Percentiles rank a stretch among this genome's conserved stretches.
Evolutionary conservation across 2,329 filamentous ascomycete species (phyloP).

Genomic region (Fusarium setosum): DNA sequence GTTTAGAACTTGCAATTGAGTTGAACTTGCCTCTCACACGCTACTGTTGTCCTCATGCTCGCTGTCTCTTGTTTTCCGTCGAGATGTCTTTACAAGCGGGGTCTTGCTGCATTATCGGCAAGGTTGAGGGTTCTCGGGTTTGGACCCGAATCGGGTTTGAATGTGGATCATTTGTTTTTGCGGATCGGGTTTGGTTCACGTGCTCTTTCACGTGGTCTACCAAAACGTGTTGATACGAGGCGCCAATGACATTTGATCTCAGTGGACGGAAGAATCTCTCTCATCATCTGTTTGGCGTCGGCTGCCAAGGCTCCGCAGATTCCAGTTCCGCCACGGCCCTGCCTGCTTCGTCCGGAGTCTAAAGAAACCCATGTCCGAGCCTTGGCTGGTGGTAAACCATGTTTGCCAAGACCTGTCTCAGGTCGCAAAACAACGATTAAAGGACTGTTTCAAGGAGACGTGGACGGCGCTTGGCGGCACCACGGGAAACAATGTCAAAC

Average conservation of each 20-base stretch:
- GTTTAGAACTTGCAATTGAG: rapidly evolving
- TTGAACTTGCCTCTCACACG: slow-evolving; percentile 35
- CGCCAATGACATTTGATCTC: neutral
- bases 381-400: too few relatives aligned
- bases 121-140: neutral
- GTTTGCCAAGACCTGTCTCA: slow-evolving; percentile 8
- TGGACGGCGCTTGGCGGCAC: neutral
- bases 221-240: neutral
- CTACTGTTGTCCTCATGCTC: slow-evolving; percentile 39
- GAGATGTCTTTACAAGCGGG: slow-evolving; percentile 8
- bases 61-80: neutral
- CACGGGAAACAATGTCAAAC: neutral
- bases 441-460: slow-evolving; percentile 19
- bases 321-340: too few relatives aligned
- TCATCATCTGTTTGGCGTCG: neutral
- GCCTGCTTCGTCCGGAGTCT: neutral
- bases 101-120: slow-evolving; percentile 3
- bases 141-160: slow-evolving; percentile 32
- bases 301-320: neutral
- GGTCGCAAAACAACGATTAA: slow-evolving; percentile 6
- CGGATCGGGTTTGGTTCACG: neutral
- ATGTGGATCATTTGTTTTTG: neutral
- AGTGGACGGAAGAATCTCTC: slow-evolving; percentile 2
- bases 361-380: neutral
- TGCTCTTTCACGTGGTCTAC: neutral